Percentiles rank a stretch among this genome's conserved stretches.
phyloP scores from a whole-genome alignment of 208 protist species.

The Wallacemonas sp. region DNA sequence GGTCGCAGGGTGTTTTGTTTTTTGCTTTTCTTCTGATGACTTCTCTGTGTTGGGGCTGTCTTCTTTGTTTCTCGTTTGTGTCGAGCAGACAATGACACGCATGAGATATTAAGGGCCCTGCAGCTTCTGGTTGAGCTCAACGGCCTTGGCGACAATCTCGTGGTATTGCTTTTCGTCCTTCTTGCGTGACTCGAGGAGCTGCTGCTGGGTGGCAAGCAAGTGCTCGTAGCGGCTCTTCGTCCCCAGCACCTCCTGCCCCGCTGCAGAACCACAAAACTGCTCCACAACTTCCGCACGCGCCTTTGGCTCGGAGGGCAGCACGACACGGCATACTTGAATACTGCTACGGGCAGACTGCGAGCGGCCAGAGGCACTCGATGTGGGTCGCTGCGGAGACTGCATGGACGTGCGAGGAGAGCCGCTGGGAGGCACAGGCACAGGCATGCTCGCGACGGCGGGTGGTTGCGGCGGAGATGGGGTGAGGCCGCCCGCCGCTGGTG shows the following conservation, averaged over 20 bases:
- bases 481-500: not conserved
- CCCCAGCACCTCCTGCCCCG: constrained; percentile 50
- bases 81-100: no score
- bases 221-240: constrained; percentile 64
- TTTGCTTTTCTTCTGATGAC: no score
- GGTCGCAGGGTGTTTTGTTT: no score
- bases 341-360: not conserved
- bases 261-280: constrained; percentile 48
- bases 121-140: constrained; percentile 43
- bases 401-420: not conserved
- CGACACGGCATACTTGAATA: constrained; percentile 75
- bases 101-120: constrained; percentile 19
- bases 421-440: not conserved
- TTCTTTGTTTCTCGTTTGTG: no score
- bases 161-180: constrained; percentile 54
- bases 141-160: constrained; percentile 49
- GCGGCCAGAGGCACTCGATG: not conserved
- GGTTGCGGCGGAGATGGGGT: constrained; percentile 2
- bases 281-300: constrained; percentile 63
- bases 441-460: not conserved
- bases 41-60: no score
- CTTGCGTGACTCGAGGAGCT: constrained; percentile 35
- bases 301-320: constrained; percentile 42
- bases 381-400: not conserved
- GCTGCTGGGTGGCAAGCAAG: constrained; percentile 50